Percentiles rank a stretch among this genome's conserved stretches.
Evolutionary conservation across 1,139 yeast species (phyloP).

Genomic region (Scheffersomyces quercinus): DNA sequence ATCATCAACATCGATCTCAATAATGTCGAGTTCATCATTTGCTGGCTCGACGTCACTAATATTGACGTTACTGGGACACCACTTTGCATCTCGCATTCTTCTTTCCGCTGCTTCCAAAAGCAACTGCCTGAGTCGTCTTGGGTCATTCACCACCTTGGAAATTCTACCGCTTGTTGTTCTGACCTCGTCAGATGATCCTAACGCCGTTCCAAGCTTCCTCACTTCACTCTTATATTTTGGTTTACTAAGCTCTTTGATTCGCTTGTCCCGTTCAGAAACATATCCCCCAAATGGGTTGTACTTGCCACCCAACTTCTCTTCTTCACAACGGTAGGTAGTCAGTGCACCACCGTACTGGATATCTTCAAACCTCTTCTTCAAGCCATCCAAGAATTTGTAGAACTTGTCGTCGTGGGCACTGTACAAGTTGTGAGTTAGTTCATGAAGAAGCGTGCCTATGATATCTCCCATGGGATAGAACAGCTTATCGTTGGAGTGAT

Average conservation of each 20-base stretch:
- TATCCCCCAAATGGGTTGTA: constrained; percentile 16
- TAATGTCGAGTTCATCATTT: constrained; percentile 17
- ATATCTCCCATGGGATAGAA: constrained; percentile 70
- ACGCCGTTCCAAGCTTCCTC: constrained; percentile 30
- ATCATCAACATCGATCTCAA: constrained; percentile 8
- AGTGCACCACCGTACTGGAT: constrained; percentile 47
- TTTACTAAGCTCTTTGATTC: constrained; percentile 39
- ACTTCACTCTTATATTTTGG: constrained; percentile 42
- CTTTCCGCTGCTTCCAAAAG: constrained; percentile 70
- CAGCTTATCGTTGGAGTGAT: constrained; percentile 51
- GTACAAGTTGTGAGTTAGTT: constrained; percentile 72
- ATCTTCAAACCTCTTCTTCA: constrained; percentile 58
- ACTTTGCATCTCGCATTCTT: constrained; percentile 55
- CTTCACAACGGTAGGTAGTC: constrained; percentile 51
- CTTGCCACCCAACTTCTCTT: constrained; percentile 50
- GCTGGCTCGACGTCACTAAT: constrained; percentile 18
- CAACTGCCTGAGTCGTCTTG: constrained; percentile 42
- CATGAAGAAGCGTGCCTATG: constrained; percentile 86
- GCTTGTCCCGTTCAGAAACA: constrained; percentile 34
- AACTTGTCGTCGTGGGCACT: constrained; percentile 83
- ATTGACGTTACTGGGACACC: constrained; percentile 42
- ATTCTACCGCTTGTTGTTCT: constrained; percentile 1
- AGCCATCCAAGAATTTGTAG: constrained; percentile 62
- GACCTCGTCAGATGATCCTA: constrained; percentile 4
- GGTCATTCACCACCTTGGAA: constrained; percentile 6